Evolutionary conservation across 179 eudicot genomes (phyloP), one percentile per base, ranked within the genome.

Genomic region (Spinacia oleracea): DNA sequence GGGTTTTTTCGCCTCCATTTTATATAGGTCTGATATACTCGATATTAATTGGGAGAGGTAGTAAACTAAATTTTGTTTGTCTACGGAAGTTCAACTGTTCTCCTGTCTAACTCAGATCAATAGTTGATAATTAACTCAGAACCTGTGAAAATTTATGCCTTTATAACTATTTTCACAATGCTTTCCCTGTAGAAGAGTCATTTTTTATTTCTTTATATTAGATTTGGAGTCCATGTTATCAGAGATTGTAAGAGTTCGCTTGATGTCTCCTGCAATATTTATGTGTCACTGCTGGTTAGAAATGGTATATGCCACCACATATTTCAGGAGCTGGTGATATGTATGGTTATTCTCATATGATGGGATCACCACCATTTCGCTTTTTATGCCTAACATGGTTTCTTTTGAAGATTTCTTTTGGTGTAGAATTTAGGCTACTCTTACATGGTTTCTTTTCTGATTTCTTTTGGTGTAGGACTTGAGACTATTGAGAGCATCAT

Each of bases 231-330:
- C n/a, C n/a, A n/a, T n/a, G n/a, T n/a, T n/a, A n/a, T n/a, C n/a
- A n/a, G n/a, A n/a, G n/a, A n/a, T n/a, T n/a, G n/a, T n/a, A n/a
- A n/a, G n/a, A n/a, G n/a, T n/a, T n/a, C n/a, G n/a, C n/a, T n/a
- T n/a, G n/a, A n/a, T n/a, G n/a, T n/a, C n/a, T n/a, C n/a, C n/a
- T n/a, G n/a, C n/a, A n/a, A n/a, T n/a, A n/a, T n/a, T n/a, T n/a
- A n/a, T n/a, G n/a, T n/a, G n/a, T n/a, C n/a, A n/a, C n/a, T n/a
- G n/a, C n/a, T n/a, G n/a, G n/a, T n/a, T n/a, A n/a, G n/a, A 89
- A 83, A 84, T 93, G 99, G 98, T 96, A 89, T 64, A n/a, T 74
- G 42, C 42, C 27, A 34, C n/a, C 9, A 7, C 5, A 11, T 68
- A n/a, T 68, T 79, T 60, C 34, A 16, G 25, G 31, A 43, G 72